Base-by-base conservation (phyloP, 2,329 filamentous ascomycete genomes). In the Sporothrix curviconia region DNA sequence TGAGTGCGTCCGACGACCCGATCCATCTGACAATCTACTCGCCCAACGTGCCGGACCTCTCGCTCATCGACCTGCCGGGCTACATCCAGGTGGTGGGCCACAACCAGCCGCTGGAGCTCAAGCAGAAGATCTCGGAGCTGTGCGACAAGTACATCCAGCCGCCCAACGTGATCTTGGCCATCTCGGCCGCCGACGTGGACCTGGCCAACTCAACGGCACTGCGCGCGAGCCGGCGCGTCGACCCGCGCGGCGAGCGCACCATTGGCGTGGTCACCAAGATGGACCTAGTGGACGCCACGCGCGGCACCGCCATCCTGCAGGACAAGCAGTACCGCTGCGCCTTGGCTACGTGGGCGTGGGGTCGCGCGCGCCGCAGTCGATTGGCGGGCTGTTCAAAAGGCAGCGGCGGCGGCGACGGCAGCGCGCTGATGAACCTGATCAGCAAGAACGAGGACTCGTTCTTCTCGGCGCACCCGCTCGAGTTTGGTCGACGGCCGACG, bases 241-340 rank as follows among this genome's bases (percentile, higher is more conserved):
- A 99, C 67, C 94, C 94, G 1, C 81, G 94, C 60, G 94, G 94
- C 56, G 94, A 99, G 73, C 82, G 94, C 61, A 99, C 94, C 0
- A 99, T 99, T 67, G 94, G 94, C 44, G 94, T 99, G n/a, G 86
- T 99, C 42, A 99, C 94, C 3, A 99, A 99, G 75, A 96, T 99
- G 92, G 94, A 99, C 67, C 79, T 99, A 22, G 92, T 99, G 7
- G 92, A 97, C 64, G 81, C 94, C 3, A 76, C 78, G 7, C 84
- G 92, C 58, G 94, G 92, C 30, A 81, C 83, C 14, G 79, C 83
- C 36, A 90, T 99, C 32, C 77, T 99, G 19, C 85, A 80, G 25
- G 92, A 99, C 70, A 87, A 85, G 68, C 95, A 97, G 70, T 99
- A 99, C 67, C 94, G 40, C 78, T 99, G 30, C 83, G 94, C n/a